Percentiles rank a stretch among this genome's conserved stretches.
phyloP scores from a whole-genome alignment of 1,139 yeast species.

The Sugiyamaella xylanicola region DNA sequence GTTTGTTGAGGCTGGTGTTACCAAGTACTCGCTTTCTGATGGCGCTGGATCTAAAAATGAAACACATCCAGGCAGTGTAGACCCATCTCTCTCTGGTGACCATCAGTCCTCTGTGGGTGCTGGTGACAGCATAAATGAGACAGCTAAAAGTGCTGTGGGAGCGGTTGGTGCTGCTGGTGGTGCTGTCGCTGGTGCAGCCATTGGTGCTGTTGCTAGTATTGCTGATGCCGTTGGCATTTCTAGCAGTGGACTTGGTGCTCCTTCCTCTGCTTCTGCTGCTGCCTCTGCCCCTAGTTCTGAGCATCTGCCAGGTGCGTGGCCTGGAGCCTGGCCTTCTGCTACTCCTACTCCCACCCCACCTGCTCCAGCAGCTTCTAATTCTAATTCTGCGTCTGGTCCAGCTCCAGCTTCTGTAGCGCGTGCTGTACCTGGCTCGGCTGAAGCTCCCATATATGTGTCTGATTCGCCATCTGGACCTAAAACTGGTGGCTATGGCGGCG shows the following conservation, averaged over 20 bases:
- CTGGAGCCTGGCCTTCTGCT: background rate
- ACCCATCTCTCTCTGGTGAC: too few species aligned
- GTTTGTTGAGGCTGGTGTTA: slow-evolving; percentile 31
- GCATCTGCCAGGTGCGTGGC: background rate
- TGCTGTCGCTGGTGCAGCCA: background rate
- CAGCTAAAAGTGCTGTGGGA: background rate
- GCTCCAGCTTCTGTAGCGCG: background rate
- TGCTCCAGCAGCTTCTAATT: background rate
- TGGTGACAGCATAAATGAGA: slow-evolving; percentile 7
- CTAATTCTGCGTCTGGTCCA: too few species aligned
- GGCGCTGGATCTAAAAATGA: too few species aligned
- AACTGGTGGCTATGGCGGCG: background rate
- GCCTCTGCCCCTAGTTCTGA: background rate
- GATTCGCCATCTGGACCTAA: too few species aligned
- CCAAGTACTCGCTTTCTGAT: slow-evolving; percentile 24
- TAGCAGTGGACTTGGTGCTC: background rate
- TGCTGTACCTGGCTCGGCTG: background rate
- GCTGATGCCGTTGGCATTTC: background rate
- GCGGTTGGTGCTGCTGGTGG: background rate
- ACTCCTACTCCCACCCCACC: background rate
- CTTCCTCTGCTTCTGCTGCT: background rate
- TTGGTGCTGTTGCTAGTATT: background rate
- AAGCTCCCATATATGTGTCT: too few species aligned
- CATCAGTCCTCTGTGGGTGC: background rate
- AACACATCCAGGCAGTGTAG: too few species aligned